Evolutionary conservation across 1,284 basidiomycete species (phyloP).

Genomic region (Sphaerobolus stellatus): DNA sequence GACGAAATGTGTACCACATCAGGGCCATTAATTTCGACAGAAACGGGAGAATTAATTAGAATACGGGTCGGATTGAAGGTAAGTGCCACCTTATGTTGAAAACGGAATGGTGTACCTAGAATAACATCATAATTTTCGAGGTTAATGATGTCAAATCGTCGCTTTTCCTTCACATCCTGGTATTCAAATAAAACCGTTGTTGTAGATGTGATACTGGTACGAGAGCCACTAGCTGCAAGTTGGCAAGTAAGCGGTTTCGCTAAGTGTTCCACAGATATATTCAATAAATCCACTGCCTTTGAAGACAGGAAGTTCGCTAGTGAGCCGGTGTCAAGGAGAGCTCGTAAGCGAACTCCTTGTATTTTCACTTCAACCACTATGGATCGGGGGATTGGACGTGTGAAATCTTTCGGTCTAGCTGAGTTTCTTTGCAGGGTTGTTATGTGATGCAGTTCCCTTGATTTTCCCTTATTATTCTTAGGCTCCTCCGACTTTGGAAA

Average conservation of each 20-base stretch:
- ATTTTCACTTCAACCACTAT: not conserved
- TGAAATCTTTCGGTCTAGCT: not conserved
- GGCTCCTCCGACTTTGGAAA: no score
- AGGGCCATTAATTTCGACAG: slow-evolving; percentile 21
- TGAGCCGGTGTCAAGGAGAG: not conserved
- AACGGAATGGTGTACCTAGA: slow-evolving; percentile 31
- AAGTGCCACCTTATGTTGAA: slow-evolving; percentile 21
- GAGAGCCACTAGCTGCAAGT: slow-evolving; percentile 3
- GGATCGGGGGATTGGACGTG: not conserved
- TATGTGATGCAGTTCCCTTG: no score
- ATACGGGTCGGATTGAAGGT: slow-evolving; percentile 24
- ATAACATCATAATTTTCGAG: slow-evolving; percentile 33
- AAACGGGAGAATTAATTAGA: slow-evolving; percentile 16
- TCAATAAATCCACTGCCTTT: slow-evolving; percentile 10
- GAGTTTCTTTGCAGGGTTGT: not conserved
- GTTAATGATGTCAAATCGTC: slow-evolving; percentile 32
- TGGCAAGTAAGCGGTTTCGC: slow-evolving; percentile 8
- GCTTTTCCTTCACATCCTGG: slow-evolving; percentile 6
- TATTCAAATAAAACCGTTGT: not conserved
- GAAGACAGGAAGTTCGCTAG: slow-evolving; percentile 12
- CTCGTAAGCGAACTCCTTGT: not conserved
- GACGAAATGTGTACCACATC: slow-evolving; percentile 20
- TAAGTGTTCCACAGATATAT: slow-evolving; percentile 2
- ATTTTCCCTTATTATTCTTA: no score
- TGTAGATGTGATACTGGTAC: slow-evolving; percentile 3